These are phyloP conservation scores for Micractinium conductrix DNA, from an alignment of 139 green algal species.

Conservation along the genomic window DNA sequence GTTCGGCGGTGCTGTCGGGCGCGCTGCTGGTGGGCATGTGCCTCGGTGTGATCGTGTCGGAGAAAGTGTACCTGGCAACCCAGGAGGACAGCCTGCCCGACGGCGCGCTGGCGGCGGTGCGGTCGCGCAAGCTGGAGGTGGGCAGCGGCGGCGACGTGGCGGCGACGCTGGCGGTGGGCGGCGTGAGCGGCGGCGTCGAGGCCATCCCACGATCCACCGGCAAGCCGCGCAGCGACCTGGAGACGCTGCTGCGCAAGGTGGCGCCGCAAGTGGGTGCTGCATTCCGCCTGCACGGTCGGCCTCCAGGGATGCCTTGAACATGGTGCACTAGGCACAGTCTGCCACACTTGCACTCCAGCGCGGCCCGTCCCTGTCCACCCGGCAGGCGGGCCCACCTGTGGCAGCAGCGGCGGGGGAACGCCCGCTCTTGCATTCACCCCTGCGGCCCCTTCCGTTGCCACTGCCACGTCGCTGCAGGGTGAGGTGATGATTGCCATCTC, in stretches of 20 bases:
- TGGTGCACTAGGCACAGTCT: too few species aligned
- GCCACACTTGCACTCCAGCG: too few species aligned
- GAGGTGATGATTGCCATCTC: slow-evolving; percentile 92
- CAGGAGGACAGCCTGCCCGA: slow-evolving; percentile 12
- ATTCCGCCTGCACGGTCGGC: too few species aligned
- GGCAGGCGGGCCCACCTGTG: too few species aligned
- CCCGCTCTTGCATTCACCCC: too few species aligned
- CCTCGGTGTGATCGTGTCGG: slow-evolving; percentile 66
- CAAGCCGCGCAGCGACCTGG: slow-evolving; percentile 54
- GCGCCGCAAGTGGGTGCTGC: too few species aligned
- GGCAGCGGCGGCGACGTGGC: neutral
- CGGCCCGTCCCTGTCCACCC: too few species aligned
- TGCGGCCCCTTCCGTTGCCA: too few species aligned
- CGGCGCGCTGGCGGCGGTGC: neutral
- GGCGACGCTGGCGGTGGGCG: neutral
- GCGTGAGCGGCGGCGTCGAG: neutral
- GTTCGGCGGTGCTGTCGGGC: slow-evolving; percentile 46
- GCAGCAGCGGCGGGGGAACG: too few species aligned
- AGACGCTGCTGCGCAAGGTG: slow-evolving; percentile 66
- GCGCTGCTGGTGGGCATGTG: slow-evolving; percentile 71
- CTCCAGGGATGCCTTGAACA: too few species aligned
- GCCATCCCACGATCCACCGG: neutral
- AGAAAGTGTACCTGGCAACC: slow-evolving; percentile 65
- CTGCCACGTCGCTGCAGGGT: too few species aligned
- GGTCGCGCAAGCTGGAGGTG: slow-evolving; percentile 39